Percentiles rank a stretch among this genome's conserved stretches.
These are phyloP conservation scores for Pulveroboletus sp. DNA, from an alignment of 768 basidiomycete genomes.

Conservation along the genomic window DNA sequence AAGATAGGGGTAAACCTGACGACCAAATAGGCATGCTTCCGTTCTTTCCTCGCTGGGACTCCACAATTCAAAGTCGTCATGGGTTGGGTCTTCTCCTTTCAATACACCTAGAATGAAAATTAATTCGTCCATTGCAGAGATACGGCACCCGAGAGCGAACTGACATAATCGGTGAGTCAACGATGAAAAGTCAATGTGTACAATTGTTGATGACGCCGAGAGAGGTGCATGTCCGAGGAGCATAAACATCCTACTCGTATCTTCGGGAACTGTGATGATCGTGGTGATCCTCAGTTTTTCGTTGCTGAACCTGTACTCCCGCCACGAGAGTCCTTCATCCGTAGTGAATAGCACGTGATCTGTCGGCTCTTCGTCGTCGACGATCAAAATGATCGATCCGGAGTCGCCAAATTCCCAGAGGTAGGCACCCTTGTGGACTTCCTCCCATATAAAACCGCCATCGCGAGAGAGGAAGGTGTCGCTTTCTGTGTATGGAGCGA, in stretches of 20 bases:
- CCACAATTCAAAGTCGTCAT: conserved; percentile 97
- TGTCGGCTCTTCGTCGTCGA: conserved; percentile 91
- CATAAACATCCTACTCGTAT: conserved; percentile 90
- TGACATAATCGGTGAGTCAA: conserved; percentile 73
- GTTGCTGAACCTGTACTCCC: conserved; percentile 74
- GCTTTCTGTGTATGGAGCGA: conserved; percentile 77
- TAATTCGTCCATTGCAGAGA: background rate
- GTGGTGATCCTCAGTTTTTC: conserved; percentile 67
- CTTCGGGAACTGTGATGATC: conserved; percentile 84
- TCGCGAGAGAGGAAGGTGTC: conserved; percentile 97
- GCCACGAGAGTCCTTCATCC: conserved; percentile 85
- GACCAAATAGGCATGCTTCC: conserved; percentile 88
- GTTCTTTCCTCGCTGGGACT: conserved; percentile 86
- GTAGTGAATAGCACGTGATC: conserved; percentile 86
- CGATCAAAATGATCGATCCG: conserved; percentile 88
- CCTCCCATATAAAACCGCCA: conserved; percentile 96
- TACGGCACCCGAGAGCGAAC: conserved; percentile 24
- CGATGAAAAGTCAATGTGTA: conserved; percentile 84
- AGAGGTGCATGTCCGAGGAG: conserved; percentile 64
- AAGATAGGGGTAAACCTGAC: conserved; percentile 51
- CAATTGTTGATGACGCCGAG: conserved; percentile 44
- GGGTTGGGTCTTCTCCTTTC: conserved; percentile 60
- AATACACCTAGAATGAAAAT: conserved; percentile 51
- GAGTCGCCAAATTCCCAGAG: conserved; percentile 98
- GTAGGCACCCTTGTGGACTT: conserved; percentile 97